A percentile compares a stretch with the other conserved stretches of the same genome.
These are phyloP conservation scores for Neurospora sublineolata DNA, from an alignment of 495 filamentous ascomycete genomes.

Conservation along the genomic window DNA sequence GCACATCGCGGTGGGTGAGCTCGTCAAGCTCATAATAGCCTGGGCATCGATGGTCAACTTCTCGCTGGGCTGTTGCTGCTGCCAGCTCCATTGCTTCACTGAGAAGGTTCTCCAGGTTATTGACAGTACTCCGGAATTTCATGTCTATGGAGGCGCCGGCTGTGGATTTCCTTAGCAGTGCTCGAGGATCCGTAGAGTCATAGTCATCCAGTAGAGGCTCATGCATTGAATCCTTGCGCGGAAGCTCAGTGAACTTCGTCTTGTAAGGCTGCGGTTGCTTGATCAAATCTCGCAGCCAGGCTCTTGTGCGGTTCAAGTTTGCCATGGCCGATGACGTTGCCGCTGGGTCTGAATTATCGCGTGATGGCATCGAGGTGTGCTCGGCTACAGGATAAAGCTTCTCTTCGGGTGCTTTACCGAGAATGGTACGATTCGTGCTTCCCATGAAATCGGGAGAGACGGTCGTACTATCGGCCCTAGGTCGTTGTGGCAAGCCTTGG, in stretches of 20 bases:
- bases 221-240: not conserved
- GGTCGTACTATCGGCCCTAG: not conserved
- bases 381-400: not conserved
- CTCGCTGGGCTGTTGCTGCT: slow-evolving; percentile 22
- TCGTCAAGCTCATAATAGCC: slow-evolving; percentile 4
- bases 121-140: slow-evolving; percentile 24
- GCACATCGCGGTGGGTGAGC: slow-evolving; percentile 1
- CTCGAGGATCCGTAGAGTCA: not conserved
- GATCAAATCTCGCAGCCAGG: slow-evolving; percentile 15
- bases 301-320: slow-evolving; percentile 7
- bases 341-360: not conserved
- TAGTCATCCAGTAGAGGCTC: not conserved
- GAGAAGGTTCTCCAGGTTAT: slow-evolving; percentile 35
- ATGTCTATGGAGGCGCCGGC: slow-evolving; percentile 11
- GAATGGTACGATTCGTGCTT: not conserved
- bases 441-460: not conserved
- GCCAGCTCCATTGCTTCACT: slow-evolving; percentile 35
- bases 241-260: slow-evolving; percentile 10
- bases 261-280: slow-evolving; percentile 11
- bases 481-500: not conserved
- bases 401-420: not conserved
- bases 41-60: slow-evolving; percentile 4
- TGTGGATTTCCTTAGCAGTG: not conserved
- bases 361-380: not conserved
- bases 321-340: slow-evolving; percentile 2